Conservation (phyloP, 2,329 filamentous ascomycete species). For the Escovopsis sp. region DNA sequence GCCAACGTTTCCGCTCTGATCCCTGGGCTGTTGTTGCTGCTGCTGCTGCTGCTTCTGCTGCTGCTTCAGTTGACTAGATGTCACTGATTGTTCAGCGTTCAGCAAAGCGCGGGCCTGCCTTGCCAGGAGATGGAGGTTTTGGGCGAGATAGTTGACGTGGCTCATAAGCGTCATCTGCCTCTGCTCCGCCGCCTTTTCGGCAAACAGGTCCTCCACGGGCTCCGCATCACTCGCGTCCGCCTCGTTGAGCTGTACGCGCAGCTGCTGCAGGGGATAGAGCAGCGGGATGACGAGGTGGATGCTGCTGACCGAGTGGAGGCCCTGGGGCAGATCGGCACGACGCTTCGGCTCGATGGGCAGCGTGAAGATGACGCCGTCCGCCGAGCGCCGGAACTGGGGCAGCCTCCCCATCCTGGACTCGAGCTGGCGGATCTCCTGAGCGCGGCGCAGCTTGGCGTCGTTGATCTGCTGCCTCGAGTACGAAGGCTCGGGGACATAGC, state of each 20-base stretch:
- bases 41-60: conserved; percentile 3
- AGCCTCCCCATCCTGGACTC: conserved; percentile 60
- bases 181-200: conserved; percentile 39
- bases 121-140: conserved; percentile 54
- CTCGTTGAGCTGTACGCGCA: conserved; percentile 51
- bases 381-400: conserved; percentile 50
- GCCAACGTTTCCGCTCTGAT: neutral
- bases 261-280: conserved; percentile 56
- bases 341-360: conserved; percentile 55
- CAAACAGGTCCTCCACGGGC: conserved; percentile 50
- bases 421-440: conserved; percentile 54
- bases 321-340: conserved; percentile 42
- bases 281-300: conserved; percentile 55
- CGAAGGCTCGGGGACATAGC: conserved; percentile 29
- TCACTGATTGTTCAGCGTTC: neutral
- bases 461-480: conserved; percentile 46
- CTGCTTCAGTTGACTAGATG: neutral
- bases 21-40: conserved; percentile 4
- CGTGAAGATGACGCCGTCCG: conserved; percentile 56
- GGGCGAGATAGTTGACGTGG: conserved; percentile 59
- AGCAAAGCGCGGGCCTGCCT: conserved; percentile 30
- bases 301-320: conserved; percentile 46
- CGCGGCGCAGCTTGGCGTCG: conserved; percentile 47
- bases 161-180: conserved; percentile 52
- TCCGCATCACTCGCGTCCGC: conserved; percentile 45